Conservation (phyloP, 371 early-diverging fungal genomes). For the Mycotypha africana region DNA sequence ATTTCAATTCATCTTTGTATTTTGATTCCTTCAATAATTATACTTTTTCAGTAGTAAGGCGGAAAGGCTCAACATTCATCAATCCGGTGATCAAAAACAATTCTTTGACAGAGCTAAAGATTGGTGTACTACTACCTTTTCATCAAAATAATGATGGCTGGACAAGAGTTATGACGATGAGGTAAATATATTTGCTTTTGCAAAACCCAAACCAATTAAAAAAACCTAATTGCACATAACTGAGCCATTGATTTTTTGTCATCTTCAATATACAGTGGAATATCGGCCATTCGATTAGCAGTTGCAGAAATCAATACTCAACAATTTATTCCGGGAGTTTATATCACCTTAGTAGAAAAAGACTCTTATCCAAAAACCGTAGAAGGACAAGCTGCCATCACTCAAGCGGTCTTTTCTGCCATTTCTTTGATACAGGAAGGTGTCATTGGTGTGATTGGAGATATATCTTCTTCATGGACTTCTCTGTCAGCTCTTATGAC, state of each 20-base stretch:
- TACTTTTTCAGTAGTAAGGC: constrained; percentile 21
- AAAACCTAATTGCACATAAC: neutral
- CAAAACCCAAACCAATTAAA: no score
- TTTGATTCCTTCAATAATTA: constrained; percentile 17
- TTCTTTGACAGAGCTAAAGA: constrained; percentile 38
- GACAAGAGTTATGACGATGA: constrained; percentile 36
- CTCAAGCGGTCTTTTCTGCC: constrained; percentile 50
- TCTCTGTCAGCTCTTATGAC: constrained; percentile 53
- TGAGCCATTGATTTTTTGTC: neutral
- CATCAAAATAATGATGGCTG: constrained; percentile 33
- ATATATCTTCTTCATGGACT: constrained; percentile 57
- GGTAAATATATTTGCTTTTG: constrained; percentile 19
- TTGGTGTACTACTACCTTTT: constrained; percentile 52
- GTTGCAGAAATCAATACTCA: constrained; percentile 51
- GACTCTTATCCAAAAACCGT: constrained; percentile 52
- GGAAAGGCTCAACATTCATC: constrained; percentile 31
- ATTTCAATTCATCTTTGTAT: constrained; percentile 6
- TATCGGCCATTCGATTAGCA: constrained; percentile 54
- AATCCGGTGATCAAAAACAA: constrained; percentile 11
- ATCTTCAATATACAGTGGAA: constrained; percentile 29
- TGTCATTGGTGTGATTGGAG: constrained; percentile 52
- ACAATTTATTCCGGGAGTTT: constrained; percentile 51
- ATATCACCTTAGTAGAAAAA: constrained; percentile 50
- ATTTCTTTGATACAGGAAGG: constrained; percentile 54
- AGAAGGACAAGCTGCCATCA: constrained; percentile 39